Percentiles rank a stretch among this genome's conserved stretches.
phyloP scores from a whole-genome alignment of 2,329 filamentous ascomycete species.

The Chlorencoelia australis region DNA sequence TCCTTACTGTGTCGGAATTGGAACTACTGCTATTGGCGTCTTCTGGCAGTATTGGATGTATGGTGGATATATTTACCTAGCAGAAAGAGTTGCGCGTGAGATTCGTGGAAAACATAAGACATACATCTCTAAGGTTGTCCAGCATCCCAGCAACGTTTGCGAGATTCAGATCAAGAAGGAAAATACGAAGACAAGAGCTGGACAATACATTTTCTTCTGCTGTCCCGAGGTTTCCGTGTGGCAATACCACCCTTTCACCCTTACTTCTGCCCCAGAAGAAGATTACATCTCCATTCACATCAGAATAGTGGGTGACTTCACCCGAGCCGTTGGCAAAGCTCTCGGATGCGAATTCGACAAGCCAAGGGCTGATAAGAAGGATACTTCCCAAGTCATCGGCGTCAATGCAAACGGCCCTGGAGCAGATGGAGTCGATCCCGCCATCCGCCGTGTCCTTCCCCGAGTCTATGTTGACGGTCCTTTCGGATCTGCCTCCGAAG shows the following conservation, averaged over 20 bases:
- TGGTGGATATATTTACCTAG: constrained; percentile 68
- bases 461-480: constrained; percentile 77
- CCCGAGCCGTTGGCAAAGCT: constrained; percentile 54
- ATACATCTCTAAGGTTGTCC: constrained; percentile 79
- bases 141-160: constrained; percentile 80
- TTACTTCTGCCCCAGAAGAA: constrained; percentile 80
- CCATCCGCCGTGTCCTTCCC: constrained; percentile 63
- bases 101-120: constrained; percentile 73
- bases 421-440: constrained; percentile 51
- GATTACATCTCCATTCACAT: constrained; percentile 85
- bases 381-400: constrained; percentile 57
- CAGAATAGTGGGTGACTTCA: constrained; percentile 75
- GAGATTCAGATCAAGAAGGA: constrained; percentile 92
- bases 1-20: constrained; percentile 64
- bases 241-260: constrained; percentile 82
- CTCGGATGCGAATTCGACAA: constrained; percentile 67
- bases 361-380: constrained; percentile 36
- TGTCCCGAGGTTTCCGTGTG: constrained; percentile 78
- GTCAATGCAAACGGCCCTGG: constrained; percentile 45
- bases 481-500: constrained; percentile 77
- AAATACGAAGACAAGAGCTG: constrained; percentile 68
- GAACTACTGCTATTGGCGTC: constrained; percentile 56
- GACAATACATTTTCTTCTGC: constrained; percentile 84
- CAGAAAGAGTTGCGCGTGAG: constrained; percentile 70
- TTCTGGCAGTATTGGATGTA: constrained; percentile 92